Evolutionary conservation across 2,329 filamentous ascomycete genomes (phyloP), one percentile per base, ranked within the genome.

Genomic region (Phialemoniopsis sp.): DNA sequence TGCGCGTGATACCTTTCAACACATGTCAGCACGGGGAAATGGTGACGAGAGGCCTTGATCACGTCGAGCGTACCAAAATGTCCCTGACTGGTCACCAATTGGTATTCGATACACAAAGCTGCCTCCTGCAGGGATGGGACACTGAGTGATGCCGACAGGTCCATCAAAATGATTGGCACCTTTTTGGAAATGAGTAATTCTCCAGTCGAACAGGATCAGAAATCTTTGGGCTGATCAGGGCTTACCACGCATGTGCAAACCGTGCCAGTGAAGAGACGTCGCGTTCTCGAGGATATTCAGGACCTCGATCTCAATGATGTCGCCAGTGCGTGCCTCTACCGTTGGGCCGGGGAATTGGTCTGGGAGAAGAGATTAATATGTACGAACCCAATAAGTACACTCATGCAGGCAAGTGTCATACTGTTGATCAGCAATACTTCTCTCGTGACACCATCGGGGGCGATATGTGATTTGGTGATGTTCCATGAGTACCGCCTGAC

Each of bases 371-470:
- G 19, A 17, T 32, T 15, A 38, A 36, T 19, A 13, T 37, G 21
- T 6, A 26, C 6, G 6, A 26, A 6, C 21, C 21, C 21, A 26
- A 10, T n/a, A n/a, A n/a, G n/a, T n/a, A n/a, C n/a, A n/a, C n/a
- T n/a, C n/a, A n/a, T n/a, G n/a, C n/a, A n/a, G n/a, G n/a, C n/a
- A n/a, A n/a, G n/a, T n/a, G n/a, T 26, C 54, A 18, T 30, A 66
- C 64, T 64, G 45, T 78, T 77, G 42, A 78, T 64, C 4, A 72
- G 54, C 48, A 70, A 72, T 4, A 76, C 59, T 1, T 49, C 46
- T 46, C 73, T 74, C n/a, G 56, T 44, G 2, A 77, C 73, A 0
- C 73, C 73, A 48, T 78, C 72, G 6, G 70, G 69, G 3, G 59
- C 57, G n/a, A 58, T 52, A 19, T 50, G 29, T 2, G 46, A 60